These are phyloP conservation scores for Chloris gayana DNA, from an alignment of 176 grass and related monocot species.

Conservation along the genomic window DNA sequence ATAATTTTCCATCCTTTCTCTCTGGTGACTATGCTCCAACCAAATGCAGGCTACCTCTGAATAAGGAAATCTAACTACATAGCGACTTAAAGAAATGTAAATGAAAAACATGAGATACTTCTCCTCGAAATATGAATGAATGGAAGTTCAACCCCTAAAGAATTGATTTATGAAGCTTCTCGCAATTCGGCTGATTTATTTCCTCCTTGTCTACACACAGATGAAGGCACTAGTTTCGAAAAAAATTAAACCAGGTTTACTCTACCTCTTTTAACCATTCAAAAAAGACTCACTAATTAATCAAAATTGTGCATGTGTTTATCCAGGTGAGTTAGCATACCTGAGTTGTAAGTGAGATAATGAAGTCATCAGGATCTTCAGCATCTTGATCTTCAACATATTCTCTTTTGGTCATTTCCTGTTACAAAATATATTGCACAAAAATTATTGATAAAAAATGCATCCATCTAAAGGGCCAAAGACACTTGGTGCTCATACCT, in stretches of 20 bases:
- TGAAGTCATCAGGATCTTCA: slow-evolving; percentile 99
- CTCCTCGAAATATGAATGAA: no score
- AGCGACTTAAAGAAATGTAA: background rate
- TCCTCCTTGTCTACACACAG: no score
- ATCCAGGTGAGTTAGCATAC: slow-evolving; percentile 39
- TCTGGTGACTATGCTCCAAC: no score
- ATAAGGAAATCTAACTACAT: background rate
- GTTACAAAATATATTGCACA: slow-evolving; percentile 28
- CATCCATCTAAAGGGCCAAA: slow-evolving; percentile 34
- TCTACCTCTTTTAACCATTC: no score
- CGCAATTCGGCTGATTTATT: no score
- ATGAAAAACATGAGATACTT: no score
- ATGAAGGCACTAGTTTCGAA: no score
- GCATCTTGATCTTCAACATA: slow-evolving; percentile 98
- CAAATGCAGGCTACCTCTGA: background rate
- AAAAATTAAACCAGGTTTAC: no score
- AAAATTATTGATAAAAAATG: slow-evolving; percentile 35
- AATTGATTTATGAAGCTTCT: no score
- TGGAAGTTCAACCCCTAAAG: no score
- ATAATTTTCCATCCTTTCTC: no score
- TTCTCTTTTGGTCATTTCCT: slow-evolving; percentile 97
- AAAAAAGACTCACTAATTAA: no score
- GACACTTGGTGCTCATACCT: slow-evolving; percentile 51
- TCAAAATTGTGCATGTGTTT: background rate
- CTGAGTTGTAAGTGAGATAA: slow-evolving; percentile 95